Percentiles rank a stretch among this genome's conserved stretches.
Evolutionary conservation across 805 yeast genomes (phyloP).

Genomic region (Millerozyma miso): DNA sequence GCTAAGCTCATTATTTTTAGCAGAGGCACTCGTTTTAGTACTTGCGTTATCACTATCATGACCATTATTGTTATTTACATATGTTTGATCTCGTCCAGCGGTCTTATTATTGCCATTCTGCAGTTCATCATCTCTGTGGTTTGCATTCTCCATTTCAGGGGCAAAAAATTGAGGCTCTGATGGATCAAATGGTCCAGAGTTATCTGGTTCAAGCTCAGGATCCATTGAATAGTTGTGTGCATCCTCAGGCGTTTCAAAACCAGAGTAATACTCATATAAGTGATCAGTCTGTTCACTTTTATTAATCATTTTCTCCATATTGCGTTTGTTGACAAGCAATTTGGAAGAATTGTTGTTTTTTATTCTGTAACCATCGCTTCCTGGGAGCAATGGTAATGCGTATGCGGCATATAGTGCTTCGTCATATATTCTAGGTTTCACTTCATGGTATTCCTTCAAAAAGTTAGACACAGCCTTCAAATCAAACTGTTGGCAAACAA

Average conservation of each 20-base stretch:
- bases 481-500: slow-evolving; percentile 79
- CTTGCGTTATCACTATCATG: neutral
- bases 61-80: slow-evolving; percentile 4
- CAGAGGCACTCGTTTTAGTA: neutral
- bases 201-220: slow-evolving; percentile 39
- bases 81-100: slow-evolving; percentile 1
- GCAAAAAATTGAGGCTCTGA: slow-evolving; percentile 90
- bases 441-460: slow-evolving; percentile 67
- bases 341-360: slow-evolving; percentile 59
- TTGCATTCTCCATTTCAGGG: slow-evolving; percentile 25
- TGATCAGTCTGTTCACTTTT: slow-evolving; percentile 84
- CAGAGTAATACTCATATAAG: slow-evolving; percentile 86
- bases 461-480: slow-evolving; percentile 61
- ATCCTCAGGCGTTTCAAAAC: slow-evolving; percentile 62
- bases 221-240: slow-evolving; percentile 46
- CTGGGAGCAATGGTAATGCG: slow-evolving; percentile 80
- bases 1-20: neutral
- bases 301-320: slow-evolving; percentile 76
- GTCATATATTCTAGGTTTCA: slow-evolving; percentile 82
- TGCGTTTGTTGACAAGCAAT: slow-evolving; percentile 36
- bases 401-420: slow-evolving; percentile 93
- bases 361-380: slow-evolving; percentile 71
- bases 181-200: slow-evolving; percentile 71
- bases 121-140: slow-evolving; percentile 11
- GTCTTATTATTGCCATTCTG: slow-evolving; percentile 2